Percentiles rank a stretch among this genome's conserved stretches.
Conservation (phyloP, 495 filamentous ascomycete species). For the Penicillium roqueforti region DNA sequence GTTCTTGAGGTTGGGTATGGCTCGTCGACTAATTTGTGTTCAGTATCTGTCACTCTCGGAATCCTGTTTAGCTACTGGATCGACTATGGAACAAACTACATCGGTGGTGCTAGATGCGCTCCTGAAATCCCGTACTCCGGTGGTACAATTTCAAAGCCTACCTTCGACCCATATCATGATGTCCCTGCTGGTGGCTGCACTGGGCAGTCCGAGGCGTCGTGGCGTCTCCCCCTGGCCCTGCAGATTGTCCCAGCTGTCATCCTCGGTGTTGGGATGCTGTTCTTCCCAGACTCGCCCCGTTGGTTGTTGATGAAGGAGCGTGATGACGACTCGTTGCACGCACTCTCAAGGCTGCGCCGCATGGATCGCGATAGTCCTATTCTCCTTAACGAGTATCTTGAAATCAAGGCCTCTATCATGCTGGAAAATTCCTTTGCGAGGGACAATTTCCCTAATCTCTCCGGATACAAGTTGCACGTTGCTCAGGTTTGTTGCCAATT, state of each 20-base stretch:
- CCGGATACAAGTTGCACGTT: slow-evolving; percentile 48
- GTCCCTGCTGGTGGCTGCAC: slow-evolving; percentile 36
- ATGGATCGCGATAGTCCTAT: slow-evolving; percentile 49
- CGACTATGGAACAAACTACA: slow-evolving; percentile 54
- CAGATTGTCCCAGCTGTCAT: slow-evolving; percentile 58
- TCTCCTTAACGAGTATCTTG: slow-evolving; percentile 71
- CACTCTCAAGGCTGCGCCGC: slow-evolving; percentile 63
- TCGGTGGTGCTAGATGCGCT: slow-evolving; percentile 40
- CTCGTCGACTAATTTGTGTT: background rate
- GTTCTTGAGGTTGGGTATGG: background rate
- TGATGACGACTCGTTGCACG: slow-evolving; percentile 64
- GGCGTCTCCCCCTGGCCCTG: slow-evolving; percentile 62
- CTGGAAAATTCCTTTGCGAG: slow-evolving; percentile 74
- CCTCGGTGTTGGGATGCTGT: slow-evolving; percentile 66
- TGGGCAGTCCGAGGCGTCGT: slow-evolving; percentile 62
- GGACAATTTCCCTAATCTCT: slow-evolving; percentile 65
- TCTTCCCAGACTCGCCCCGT: slow-evolving; percentile 78
- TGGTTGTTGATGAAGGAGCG: slow-evolving; percentile 74
- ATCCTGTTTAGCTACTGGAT: slow-evolving; percentile 87
- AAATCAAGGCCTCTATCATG: slow-evolving; percentile 74
- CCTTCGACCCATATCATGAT: slow-evolving; percentile 43
- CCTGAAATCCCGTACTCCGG: slow-evolving; percentile 58
- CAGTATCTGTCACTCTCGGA: slow-evolving; percentile 72
- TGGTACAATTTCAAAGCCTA: slow-evolving; percentile 46
- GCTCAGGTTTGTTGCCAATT: slow-evolving; percentile 25